These are phyloP conservation scores for Botrytis galanthina DNA, from an alignment of 2,329 filamentous ascomycete genomes.

Conservation along the genomic window DNA sequence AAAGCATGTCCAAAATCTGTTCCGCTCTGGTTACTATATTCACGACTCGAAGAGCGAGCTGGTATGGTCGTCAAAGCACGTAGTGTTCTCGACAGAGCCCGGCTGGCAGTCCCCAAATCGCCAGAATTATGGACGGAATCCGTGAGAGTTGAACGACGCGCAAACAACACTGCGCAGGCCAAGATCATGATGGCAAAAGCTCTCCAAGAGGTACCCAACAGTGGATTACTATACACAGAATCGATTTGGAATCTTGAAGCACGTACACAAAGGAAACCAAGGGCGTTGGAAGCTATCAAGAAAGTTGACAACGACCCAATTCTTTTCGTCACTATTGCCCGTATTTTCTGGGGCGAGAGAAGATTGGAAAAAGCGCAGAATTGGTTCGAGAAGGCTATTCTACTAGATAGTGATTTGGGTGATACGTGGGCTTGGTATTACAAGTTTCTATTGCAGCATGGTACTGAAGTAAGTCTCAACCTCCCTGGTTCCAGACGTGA, in stretches of 20 bases:
- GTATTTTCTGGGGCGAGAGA: slow-evolving; percentile 94
- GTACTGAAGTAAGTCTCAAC: slow-evolving; percentile 61
- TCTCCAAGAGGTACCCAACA: slow-evolving; percentile 84
- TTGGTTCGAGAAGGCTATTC: slow-evolving; percentile 96
- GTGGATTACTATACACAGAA: slow-evolving; percentile 86
- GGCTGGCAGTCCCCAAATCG: slow-evolving; percentile 82
- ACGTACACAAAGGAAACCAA: slow-evolving; percentile 87
- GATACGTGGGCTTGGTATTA: slow-evolving; percentile 99
- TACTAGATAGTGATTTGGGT: slow-evolving; percentile 81
- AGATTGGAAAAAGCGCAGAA: slow-evolving; percentile 89
- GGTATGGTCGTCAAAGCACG: slow-evolving; percentile 88
- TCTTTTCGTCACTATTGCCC: slow-evolving; percentile 85
- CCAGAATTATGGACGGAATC: slow-evolving; percentile 87
- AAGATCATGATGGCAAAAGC: slow-evolving; percentile 92
- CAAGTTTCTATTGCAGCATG: slow-evolving; percentile 88
- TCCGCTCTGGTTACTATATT: slow-evolving; percentile 84
- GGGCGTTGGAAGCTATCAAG: slow-evolving; percentile 91
- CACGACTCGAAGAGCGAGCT: slow-evolving; percentile 79
- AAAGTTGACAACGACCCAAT: slow-evolving; percentile 90
- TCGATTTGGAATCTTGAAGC: slow-evolving; percentile 93
- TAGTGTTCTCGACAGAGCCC: slow-evolving; percentile 86
- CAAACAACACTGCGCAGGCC: slow-evolving; percentile 78
- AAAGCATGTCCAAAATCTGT: slow-evolving; percentile 82
- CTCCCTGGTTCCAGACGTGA: not conserved
- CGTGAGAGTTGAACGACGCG: slow-evolving; percentile 87